Conservation (phyloP, 2,329 filamentous ascomycete species). For the Verticillium alfalfae region DNA sequence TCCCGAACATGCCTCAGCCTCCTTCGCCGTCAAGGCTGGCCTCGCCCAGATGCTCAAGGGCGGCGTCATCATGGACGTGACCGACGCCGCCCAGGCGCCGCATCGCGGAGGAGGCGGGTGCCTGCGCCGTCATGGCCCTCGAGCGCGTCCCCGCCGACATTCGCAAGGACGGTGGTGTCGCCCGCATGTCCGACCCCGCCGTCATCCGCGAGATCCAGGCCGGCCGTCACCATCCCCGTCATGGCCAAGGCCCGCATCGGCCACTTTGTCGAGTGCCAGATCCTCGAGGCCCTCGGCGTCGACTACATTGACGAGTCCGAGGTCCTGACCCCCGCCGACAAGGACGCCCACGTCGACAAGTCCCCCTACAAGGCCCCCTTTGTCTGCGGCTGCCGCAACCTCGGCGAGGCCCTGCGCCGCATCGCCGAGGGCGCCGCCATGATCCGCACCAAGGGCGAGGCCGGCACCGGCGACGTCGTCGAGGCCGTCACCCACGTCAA, state of each 20-base stretch:
- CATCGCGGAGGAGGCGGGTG: constrained; percentile 95
- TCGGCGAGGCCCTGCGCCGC: constrained; percentile 86
- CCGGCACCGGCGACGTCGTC: constrained; percentile 92
- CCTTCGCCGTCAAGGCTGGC: constrained; percentile 89
- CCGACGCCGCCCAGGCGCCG: constrained; percentile 88
- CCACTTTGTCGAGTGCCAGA: constrained; percentile 97
- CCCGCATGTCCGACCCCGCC: constrained; percentile 90
- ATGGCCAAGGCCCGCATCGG: constrained; percentile 99
- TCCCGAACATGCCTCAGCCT: constrained; percentile 33
- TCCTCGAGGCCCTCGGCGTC: constrained; percentile 88
- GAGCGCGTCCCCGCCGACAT: constrained; percentile 98
- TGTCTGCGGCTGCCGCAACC: constrained; percentile 91
- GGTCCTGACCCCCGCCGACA: constrained; percentile 92
- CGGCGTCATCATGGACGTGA: constrained; percentile 99
- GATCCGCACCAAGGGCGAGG: constrained; percentile 98
- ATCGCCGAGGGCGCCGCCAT: constrained; percentile 94
- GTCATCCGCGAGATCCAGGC: constrained; percentile 96
- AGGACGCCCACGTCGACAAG: constrained; percentile 89
- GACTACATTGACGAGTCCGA: constrained; percentile 99
- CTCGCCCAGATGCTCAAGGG: constrained; percentile 98
- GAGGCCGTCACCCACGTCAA: constrained; percentile 97
- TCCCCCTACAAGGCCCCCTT: constrained; percentile 77
- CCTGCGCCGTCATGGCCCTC: constrained; percentile 95
- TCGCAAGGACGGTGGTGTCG: constrained; percentile 83
- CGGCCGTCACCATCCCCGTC: constrained; percentile 91